Percentiles rank a stretch among this genome's conserved stretches.
phyloP scores from a whole-genome alignment of 805 yeast species.

The Suhomyces canberraensis region DNA sequence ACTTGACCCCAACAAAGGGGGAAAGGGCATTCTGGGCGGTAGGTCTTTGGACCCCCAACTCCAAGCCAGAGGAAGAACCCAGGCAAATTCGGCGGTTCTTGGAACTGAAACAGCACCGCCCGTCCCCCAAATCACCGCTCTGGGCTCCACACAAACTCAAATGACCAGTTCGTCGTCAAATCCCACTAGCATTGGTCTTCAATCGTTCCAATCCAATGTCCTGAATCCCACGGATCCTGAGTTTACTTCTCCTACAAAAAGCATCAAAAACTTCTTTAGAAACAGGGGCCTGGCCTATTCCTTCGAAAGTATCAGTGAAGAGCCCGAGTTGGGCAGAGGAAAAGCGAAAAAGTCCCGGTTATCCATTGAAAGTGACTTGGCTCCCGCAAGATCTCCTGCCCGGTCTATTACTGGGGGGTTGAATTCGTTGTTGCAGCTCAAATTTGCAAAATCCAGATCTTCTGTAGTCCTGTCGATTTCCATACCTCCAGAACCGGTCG shows the following conservation, averaged over 20 bases:
- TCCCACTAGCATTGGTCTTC: not conserved
- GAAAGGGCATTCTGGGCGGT: no score
- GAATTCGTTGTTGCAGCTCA: constrained; percentile 17
- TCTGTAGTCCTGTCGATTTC: constrained; percentile 9
- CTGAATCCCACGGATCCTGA: constrained; percentile 5
- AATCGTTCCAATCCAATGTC: not conserved
- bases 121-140: no score
- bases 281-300: constrained; percentile 22
- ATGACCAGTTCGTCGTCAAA: not conserved
- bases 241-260: constrained; percentile 25
- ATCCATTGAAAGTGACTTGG: constrained; percentile 8
- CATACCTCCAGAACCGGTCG: not conserved
- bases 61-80: not conserved
- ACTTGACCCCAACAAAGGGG: no score
- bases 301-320: constrained; percentile 21
- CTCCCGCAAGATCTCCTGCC: not conserved
- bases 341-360: constrained; percentile 2
- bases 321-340: constrained; percentile 12
- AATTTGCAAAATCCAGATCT: constrained; percentile 18
- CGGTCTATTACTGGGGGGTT: constrained; percentile 5
- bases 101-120: no score
- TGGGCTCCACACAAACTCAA: not conserved
- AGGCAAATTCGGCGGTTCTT: not conserved
- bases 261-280: constrained; percentile 22
- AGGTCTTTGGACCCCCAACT: not conserved